These are phyloP conservation scores for Neurospora sp. DNA, from an alignment of 2,329 filamentous ascomycete genomes.

Conservation along the genomic window DNA sequence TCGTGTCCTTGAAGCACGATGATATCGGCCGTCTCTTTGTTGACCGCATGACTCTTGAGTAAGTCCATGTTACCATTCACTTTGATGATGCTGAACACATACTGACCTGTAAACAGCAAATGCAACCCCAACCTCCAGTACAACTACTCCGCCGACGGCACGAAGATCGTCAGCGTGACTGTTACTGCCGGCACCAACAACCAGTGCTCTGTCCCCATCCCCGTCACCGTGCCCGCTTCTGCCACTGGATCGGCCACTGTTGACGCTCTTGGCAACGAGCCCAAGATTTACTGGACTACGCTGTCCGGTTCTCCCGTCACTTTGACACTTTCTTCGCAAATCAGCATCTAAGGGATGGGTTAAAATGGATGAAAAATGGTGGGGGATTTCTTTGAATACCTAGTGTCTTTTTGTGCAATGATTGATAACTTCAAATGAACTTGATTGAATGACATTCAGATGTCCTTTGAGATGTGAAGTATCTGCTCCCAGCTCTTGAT, in stretches of 20 bases:
- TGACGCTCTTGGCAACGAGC: conserved; percentile 46
- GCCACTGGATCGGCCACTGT: conserved; percentile 32
- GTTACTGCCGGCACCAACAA: conserved; percentile 36
- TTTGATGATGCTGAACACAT: not conserved
- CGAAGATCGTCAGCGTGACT: conserved; percentile 38
- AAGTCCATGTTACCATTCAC: conserved; percentile 1
- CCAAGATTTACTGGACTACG: conserved; percentile 39
- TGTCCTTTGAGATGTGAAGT: not conserved
- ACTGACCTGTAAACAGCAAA: conserved; percentile 16
- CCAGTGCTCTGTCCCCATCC: conserved; percentile 40
- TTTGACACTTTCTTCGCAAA: conserved; percentile 21
- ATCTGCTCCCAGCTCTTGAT: not conserved
- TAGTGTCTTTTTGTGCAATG: not conserved
- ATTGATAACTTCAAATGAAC: not conserved
- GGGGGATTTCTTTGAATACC: not conserved
- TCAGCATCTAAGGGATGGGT: not conserved
- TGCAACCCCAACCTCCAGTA: conserved; percentile 41
- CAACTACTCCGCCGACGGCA: conserved; percentile 30
- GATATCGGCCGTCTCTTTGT: conserved; percentile 42
- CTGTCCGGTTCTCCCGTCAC: conserved; percentile 34
- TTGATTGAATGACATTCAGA: not conserved
- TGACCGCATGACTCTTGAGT: conserved; percentile 42
- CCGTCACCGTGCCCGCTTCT: conserved; percentile 41
- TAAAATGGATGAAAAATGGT: not conserved
- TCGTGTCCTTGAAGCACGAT: conserved; percentile 46